These are phyloP conservation scores for Tetracladium marchalianum DNA, from an alignment of 495 filamentous ascomycete species.

Conservation along the genomic window DNA sequence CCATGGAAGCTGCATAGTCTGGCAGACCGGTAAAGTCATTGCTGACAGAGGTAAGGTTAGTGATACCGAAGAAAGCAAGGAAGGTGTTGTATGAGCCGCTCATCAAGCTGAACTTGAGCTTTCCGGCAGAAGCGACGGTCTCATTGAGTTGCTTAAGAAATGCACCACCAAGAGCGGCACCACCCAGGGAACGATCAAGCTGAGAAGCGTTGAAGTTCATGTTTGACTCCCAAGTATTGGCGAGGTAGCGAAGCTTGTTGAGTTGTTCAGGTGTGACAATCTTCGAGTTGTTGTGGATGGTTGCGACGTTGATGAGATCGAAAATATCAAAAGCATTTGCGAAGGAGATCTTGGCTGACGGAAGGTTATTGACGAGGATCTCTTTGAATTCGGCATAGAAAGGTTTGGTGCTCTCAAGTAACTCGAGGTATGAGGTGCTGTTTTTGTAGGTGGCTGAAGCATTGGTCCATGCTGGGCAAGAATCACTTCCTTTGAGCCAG, in stretches of 20 bases:
- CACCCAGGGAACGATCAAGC: slow-evolving; percentile 39
- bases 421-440: slow-evolving; percentile 39
- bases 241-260: slow-evolving; percentile 53
- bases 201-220: slow-evolving; percentile 44
- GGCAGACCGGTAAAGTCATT: slow-evolving; percentile 60
- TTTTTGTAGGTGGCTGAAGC: slow-evolving; percentile 52
- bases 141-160: slow-evolving; percentile 54
- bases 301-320: slow-evolving; percentile 66
- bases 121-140: slow-evolving; percentile 42
- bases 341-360: not conserved
- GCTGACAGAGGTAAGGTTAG: slow-evolving; percentile 43
- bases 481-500: slow-evolving; percentile 17
- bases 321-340: slow-evolving; percentile 43
- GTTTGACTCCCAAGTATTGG: slow-evolving; percentile 57
- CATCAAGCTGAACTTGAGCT: slow-evolving; percentile 47
- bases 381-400: slow-evolving; percentile 16
- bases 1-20: slow-evolving; percentile 56
- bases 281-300: slow-evolving; percentile 53
- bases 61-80: slow-evolving; percentile 64
- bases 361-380: slow-evolving; percentile 12
- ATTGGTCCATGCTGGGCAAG: slow-evolving; percentile 34
- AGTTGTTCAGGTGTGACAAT: slow-evolving; percentile 36
- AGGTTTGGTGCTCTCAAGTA: slow-evolving; percentile 21
- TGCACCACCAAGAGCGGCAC: slow-evolving; percentile 52
- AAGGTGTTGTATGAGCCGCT: slow-evolving; percentile 66